Conservation (phyloP, 139 green algal genomes). For the Pleodorina starrii region DNA sequence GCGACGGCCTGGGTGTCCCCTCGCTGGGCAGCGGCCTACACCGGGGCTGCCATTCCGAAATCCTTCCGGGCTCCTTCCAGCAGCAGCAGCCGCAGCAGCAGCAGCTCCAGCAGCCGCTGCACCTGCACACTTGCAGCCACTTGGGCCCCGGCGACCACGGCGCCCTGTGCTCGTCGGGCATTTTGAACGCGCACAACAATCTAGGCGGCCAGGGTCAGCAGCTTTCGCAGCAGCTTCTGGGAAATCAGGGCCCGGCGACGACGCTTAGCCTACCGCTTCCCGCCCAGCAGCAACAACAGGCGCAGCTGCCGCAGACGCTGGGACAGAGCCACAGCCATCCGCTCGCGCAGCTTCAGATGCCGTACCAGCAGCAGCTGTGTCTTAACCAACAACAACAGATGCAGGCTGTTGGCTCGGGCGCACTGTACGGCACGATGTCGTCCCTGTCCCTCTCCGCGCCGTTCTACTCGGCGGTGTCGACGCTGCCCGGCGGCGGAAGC, state of each 20-base stretch:
- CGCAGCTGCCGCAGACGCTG: background rate
- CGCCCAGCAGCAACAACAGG: background rate
- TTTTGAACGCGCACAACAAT: no score
- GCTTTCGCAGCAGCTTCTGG: background rate
- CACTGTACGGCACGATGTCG: background rate
- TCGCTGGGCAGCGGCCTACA: background rate
- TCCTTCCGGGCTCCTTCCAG: background rate
- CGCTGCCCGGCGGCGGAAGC: background rate
- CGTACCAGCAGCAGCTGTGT: constrained; percentile 20
- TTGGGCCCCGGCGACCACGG: background rate
- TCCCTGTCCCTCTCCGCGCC: background rate
- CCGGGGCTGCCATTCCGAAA: background rate
- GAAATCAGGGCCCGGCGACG: background rate
- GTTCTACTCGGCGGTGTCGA: background rate
- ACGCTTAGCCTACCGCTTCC: background rate
- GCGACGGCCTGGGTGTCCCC: background rate
- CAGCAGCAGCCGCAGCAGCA: constrained; percentile 19
- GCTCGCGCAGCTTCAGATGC: background rate
- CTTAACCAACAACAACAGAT: background rate
- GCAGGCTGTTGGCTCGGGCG: background rate
- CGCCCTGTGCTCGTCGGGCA: background rate
- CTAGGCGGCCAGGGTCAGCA: no score
- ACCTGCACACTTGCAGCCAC: no score
- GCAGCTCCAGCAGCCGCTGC: no score
- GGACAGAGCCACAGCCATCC: background rate